A percentile compares a stretch with the other conserved stretches of the same genome.
Conservation (phyloP, 495 filamentous ascomycete genomes). For the Gamarada debralockiae region DNA sequence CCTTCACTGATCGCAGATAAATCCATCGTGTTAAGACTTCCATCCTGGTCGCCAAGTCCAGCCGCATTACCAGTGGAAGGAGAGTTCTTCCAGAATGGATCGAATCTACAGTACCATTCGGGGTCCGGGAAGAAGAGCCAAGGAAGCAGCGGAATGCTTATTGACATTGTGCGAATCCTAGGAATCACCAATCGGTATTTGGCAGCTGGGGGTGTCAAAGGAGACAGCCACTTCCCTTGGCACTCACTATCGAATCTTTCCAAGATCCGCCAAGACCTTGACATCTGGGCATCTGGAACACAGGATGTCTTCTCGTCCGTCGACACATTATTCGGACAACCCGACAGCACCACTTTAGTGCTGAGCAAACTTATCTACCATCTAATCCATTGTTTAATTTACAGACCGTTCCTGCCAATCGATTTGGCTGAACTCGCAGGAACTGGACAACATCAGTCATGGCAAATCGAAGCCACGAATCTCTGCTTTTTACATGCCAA, state of each 20-base stretch:
- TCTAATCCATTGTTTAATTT: slow-evolving; percentile 78
- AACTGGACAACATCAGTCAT: slow-evolving; percentile 79
- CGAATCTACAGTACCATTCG: slow-evolving; percentile 27
- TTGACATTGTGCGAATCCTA: slow-evolving; percentile 77
- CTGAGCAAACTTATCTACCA: slow-evolving; percentile 84
- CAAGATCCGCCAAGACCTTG: slow-evolving; percentile 79
- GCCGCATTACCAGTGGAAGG: slow-evolving; percentile 47
- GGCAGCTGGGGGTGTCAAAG: slow-evolving; percentile 79
- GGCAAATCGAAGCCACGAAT: slow-evolving; percentile 86
- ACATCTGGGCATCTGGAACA: slow-evolving; percentile 78
- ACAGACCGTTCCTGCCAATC: slow-evolving; percentile 79
- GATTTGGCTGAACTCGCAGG: slow-evolving; percentile 75
- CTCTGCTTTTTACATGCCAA: slow-evolving; percentile 85
- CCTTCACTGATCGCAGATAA: slow-evolving; percentile 73
- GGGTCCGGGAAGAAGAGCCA: slow-evolving; percentile 64
- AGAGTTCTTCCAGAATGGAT: slow-evolving; percentile 64
- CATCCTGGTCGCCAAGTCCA: slow-evolving; percentile 37
- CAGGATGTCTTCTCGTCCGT: slow-evolving; percentile 61
- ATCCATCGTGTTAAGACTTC: slow-evolving; percentile 66
- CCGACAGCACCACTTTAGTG: slow-evolving; percentile 72
- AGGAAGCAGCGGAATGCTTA: slow-evolving; percentile 64
- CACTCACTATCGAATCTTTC: slow-evolving; percentile 79
- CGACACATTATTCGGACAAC: slow-evolving; percentile 67
- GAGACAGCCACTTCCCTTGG: slow-evolving; percentile 87
- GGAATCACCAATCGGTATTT: slow-evolving; percentile 82